Evolutionary conservation across 306 rosid genomes (phyloP), one percentile per base, ranked within the genome.

Genomic region (Sicyos baderoa): DNA sequence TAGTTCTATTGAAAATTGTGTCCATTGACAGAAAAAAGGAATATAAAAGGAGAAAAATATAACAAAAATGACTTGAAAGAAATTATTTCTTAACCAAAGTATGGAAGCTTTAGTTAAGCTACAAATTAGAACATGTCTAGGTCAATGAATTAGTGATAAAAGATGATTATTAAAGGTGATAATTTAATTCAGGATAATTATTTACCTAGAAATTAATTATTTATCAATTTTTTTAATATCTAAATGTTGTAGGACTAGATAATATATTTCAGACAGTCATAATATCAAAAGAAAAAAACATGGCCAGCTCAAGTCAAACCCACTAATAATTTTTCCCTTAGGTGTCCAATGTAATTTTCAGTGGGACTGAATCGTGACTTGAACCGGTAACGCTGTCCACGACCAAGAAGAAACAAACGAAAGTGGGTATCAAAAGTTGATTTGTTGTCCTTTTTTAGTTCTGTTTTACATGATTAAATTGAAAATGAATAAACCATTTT

Each of bases 321-420:
- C 56, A 66, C 56, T 66, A 23, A 22, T 21, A 12, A 13, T 7
- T 14, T 23, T 22, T 47, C 9, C 56, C 25, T 48, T 47, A 23
- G 25, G 40, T 14, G 56, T 66, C 21, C 11, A 67, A 67, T 48
- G 42, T 67, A 57, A 67, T 25, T 16, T 67, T 23, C 22, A 49
- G 44, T 67, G 72, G 54, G 71, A 21, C 71, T 65, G 71, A 65
- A 45, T 13, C n/a, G 72, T 49, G 57, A 67, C 72, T 67, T 67
- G 72, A 67, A 67, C n/a, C 57, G 55, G 72, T 49, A 48, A 67
- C 72, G 72, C 22, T 67, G 72, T 67, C 72, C 72, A 67, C 72
- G 72, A 67, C 72, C 72, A 67, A 67, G 72, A 67, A 25, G 42
- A 47, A 67, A 47, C 72, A 67, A 67, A 67, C 57, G 23, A 6